phyloP scores from a whole-genome alignment of 1,139 yeast species.

The Spathaspora sp. region DNA sequence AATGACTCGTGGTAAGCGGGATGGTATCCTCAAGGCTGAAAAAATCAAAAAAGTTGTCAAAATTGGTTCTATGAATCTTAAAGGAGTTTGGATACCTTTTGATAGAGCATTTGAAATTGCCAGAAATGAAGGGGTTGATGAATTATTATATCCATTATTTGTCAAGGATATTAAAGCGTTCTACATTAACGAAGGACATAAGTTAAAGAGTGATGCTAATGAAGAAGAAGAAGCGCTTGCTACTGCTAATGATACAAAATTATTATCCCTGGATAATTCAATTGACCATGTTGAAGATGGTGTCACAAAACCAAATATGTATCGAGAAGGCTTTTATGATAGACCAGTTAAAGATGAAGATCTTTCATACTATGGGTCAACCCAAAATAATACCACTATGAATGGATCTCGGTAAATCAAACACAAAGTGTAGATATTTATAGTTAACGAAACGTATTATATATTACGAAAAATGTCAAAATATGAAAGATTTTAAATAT shows the following conservation, averaged over 20 bases:
- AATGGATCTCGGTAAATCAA: neutral
- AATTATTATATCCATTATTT: constrained; percentile 45
- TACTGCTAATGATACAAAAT: constrained; percentile 4
- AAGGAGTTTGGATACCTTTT: constrained; percentile 60
- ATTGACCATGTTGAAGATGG: neutral
- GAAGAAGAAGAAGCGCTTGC: constrained; percentile 7
- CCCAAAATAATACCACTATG: constrained; percentile 9
- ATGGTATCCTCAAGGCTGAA: constrained; percentile 70
- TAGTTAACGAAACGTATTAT: constrained; percentile 1
- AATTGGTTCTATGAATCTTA: constrained; percentile 53
- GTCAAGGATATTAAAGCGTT: constrained; percentile 40
- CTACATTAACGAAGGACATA: constrained; percentile 29
- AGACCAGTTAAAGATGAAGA: constrained; percentile 11
- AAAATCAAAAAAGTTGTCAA: constrained; percentile 46
- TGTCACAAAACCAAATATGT: constrained; percentile 1
- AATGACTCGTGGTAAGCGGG: constrained; percentile 95
- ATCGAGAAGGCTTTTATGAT: constrained; percentile 10
- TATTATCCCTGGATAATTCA: neutral
- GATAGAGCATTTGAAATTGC: constrained; percentile 54
- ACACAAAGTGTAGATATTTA: neutral
- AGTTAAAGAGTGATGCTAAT: constrained; percentile 20
- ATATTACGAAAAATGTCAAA: neutral
- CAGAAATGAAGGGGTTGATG: constrained; percentile 44
- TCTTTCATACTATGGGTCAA: constrained; percentile 8
- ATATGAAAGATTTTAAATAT: neutral